These are phyloP conservation scores for Larix kaempferi DNA, from an alignment of 75 land plant genomes.

Conservation along the genomic window DNA sequence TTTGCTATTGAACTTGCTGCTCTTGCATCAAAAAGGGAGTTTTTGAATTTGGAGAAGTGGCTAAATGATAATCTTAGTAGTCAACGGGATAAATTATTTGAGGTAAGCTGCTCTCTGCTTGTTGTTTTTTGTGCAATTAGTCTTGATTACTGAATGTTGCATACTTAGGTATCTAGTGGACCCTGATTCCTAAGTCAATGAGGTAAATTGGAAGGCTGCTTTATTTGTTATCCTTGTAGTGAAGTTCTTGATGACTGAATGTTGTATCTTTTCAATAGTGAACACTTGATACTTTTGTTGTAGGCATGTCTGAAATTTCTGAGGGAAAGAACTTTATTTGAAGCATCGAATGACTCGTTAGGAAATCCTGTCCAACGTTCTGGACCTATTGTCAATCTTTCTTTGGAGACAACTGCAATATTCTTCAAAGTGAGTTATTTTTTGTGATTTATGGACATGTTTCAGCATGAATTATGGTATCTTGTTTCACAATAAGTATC, in stretches of 20 bases:
- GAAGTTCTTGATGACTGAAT: neutral
- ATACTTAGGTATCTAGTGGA: neutral
- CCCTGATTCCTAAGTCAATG: neutral
- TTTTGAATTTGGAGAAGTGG: slow-evolving; percentile 82
- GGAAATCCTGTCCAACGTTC: slow-evolving; percentile 30
- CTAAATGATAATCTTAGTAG: slow-evolving; percentile 51
- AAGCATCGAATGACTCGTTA: slow-evolving; percentile 28
- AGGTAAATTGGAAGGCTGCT: neutral
- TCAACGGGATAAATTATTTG: slow-evolving; percentile 67
- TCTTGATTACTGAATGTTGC: neutral
- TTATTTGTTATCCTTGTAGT: slow-evolving; percentile 1
- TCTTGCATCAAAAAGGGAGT: slow-evolving; percentile 62
- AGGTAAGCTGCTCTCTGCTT: slow-evolving; percentile 38
- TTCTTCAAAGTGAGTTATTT: slow-evolving; percentile 54
- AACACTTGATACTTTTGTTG: neutral
- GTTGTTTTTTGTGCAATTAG: neutral
- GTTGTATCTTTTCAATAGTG: neutral
- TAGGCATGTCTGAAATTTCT: slow-evolving; percentile 83
- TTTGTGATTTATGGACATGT: neutral
- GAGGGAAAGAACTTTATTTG: slow-evolving; percentile 49
- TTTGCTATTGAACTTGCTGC: slow-evolving; percentile 71
- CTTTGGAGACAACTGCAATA: slow-evolving; percentile 44
- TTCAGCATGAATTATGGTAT: neutral
- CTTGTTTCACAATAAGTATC: neutral
- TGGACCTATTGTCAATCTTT: slow-evolving; percentile 25